These are phyloP conservation scores for Urochloa ruziziensis DNA, from an alignment of 176 grass and related monocot species.

Conservation along the genomic window DNA sequence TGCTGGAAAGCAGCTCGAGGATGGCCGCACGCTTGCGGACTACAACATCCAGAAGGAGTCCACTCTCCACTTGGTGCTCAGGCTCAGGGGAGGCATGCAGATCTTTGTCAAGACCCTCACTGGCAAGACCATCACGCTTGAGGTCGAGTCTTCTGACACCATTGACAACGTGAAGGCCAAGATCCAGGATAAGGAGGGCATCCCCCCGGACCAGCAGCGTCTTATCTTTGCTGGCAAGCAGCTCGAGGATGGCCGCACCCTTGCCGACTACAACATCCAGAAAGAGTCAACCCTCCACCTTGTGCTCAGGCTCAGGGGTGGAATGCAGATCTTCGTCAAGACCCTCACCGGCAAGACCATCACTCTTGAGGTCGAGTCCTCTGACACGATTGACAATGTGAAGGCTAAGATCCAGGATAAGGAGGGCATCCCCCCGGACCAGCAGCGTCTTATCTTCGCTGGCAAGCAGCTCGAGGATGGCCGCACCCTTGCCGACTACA, in stretches of 20 bases:
- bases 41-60: conserved; percentile 85
- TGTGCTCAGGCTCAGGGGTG: conserved; percentile 8
- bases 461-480: conserved; percentile 71
- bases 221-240: too few relatives aligned
- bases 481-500: conserved; percentile 66
- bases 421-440: conserved; percentile 68
- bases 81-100: too few relatives aligned
- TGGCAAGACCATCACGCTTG: conserved; percentile 73
- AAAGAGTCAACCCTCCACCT: not conserved
- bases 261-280: too few relatives aligned
- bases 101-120: conserved; percentile 58
- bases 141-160: conserved; percentile 62
- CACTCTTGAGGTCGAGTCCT: conserved; percentile 51
- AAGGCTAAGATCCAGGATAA: conserved; percentile 75
- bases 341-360: conserved; percentile 67
- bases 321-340: conserved; percentile 60
- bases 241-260: too few relatives aligned
- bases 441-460: conserved; percentile 59
- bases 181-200: too few relatives aligned
- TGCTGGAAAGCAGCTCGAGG: conserved; percentile 63
- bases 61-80: conserved; percentile 54
- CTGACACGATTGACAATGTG: conserved; percentile 57
- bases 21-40: conserved; percentile 51
- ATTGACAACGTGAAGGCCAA: conserved; percentile 44
- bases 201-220: too few relatives aligned